Evolutionary conservation across 2,329 filamentous ascomycete species (phyloP).

Genomic region (Paradendryphiella salina): DNA sequence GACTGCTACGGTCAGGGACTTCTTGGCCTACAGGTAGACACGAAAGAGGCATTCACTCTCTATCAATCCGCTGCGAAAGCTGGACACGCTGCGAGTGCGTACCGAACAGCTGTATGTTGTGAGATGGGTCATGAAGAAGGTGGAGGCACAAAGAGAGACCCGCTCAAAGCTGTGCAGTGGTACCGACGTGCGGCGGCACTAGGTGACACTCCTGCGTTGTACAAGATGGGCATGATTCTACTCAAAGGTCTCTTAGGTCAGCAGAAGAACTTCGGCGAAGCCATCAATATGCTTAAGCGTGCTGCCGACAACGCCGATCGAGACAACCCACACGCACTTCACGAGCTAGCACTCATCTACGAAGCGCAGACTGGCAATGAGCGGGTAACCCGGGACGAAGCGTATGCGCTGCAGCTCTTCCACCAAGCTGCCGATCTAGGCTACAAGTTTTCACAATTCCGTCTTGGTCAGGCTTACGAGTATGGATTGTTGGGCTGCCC

Average conservation of each 20-base stretch:
- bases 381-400: conserved; percentile 76
- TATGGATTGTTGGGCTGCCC: conserved; percentile 82
- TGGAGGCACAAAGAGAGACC: conserved; percentile 87
- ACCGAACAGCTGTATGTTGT: conserved; percentile 94
- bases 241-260: conserved; percentile 94
- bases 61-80: conserved; percentile 94
- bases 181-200: conserved; percentile 90
- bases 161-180: conserved; percentile 95
- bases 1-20: conserved; percentile 84
- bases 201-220: conserved; percentile 93
- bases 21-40: conserved; percentile 77
- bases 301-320: conserved; percentile 84
- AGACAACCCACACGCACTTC: conserved; percentile 92
- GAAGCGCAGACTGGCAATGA: conserved; percentile 64
- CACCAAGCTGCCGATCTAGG: conserved; percentile 82
- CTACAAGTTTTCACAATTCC: conserved; percentile 94
- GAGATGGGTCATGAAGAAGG: conserved; percentile 95
- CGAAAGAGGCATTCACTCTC: conserved; percentile 88
- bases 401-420: conserved; percentile 80
- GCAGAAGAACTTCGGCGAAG: conserved; percentile 77
- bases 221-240: conserved; percentile 95
- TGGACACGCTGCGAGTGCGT: conserved; percentile 83
- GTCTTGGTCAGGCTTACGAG: conserved; percentile 84
- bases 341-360: conserved; percentile 74
- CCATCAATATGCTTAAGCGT: conserved; percentile 88